Base-by-base conservation (phyloP, 2,329 filamentous ascomycete genomes). In the Fusarium sulawesiense region DNA sequence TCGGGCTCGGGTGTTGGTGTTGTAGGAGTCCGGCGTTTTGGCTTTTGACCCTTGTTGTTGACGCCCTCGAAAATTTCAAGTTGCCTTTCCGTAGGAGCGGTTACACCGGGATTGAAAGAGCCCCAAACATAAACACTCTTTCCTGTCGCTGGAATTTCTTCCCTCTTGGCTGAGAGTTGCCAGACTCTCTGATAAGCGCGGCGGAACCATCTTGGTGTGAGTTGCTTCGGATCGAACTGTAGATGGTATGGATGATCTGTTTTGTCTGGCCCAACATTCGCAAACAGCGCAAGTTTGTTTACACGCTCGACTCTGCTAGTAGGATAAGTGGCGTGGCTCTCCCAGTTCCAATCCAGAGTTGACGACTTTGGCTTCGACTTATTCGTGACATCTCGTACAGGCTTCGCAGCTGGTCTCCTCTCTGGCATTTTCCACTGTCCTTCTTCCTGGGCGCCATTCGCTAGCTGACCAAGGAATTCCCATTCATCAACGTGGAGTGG, bases 401-500 rank as follows among this genome's bases (percentile, higher is more conserved):
- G 49, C 14, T 47, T 72, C 29, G 73, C 75, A 47, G 66, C 55
- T 21, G 64, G 58, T n/a, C 78, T 74, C 48, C 78, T 71, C 21
- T 68, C 23, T 16, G 84, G 83, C 2, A 84, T 68, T 20, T 60
- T 71, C 78, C 82, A 84, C 32, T 81, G 77, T 6, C 66, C 63
- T 21, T 73, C 72, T 4, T 74, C 75, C 12, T 81, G 81, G 27
- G 78, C 77, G 2, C 84, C 87, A 10, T 72, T 66, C 5, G 81
- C 81, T 37, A 91, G 70, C 25, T 78, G 76, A n/a, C 77, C 77
- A n/a, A 91, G 76, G 16, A 83, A 74, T 16, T 89, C 81, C 87
- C 87, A 91, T 73, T 90, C 87, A 20, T 80, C 78, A 29, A 76
- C 78, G 9, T 82, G 81, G 18, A 91, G 61, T 0, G 89, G 89